Evolutionary conservation across 345 rosid genomes (phyloP), one percentile per base, ranked within the genome.

Genomic region (Salix exigua): DNA sequence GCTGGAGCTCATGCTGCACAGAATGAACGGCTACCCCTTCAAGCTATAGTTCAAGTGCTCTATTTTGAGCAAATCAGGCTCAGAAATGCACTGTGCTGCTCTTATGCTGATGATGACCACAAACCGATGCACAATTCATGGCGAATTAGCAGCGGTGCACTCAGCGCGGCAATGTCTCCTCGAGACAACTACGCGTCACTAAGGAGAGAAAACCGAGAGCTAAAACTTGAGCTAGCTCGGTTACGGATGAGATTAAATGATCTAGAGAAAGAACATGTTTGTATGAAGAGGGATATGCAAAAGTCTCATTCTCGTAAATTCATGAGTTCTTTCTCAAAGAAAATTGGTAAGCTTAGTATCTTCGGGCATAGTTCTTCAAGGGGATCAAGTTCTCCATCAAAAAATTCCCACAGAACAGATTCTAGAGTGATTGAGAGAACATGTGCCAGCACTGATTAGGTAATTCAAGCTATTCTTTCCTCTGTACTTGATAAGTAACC

Each of bases 1-100:
- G 98, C 94, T 1, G 98, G 99, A n/a, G 93, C 97, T 13, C 99
- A 95, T 67, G 99, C 99, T 55, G 96, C 99, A 1, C 97, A 95
- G 72, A 95, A 95, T 67, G 99, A 93, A 74, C 89, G 99, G 53
- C 97, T 95, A 31, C 96, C 99, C 44, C 93, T 95, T 71, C 99
- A 95, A 78, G 91, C 98, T 13, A 91, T 93, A 7, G 99, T 95
- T 61, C 99, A 93, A 80, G 99, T 95, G 44, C 99, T 95, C 62
- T 95, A 93, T 85, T 93, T 95, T 65, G 99, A 93, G 89, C 99
- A 95, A 77, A 82, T 93, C 42, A 88, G 97, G 87, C 94, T 93
- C 31, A 83, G 99, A 81, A 93, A 86, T 74, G 73, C 96, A 72
- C 80, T 95, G 70, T 84, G 86, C 88, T 82, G 91, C 83, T 88